Conservation (phyloP, 805 yeast genomes). For the Tetrapisispora iriomotensis region DNA sequence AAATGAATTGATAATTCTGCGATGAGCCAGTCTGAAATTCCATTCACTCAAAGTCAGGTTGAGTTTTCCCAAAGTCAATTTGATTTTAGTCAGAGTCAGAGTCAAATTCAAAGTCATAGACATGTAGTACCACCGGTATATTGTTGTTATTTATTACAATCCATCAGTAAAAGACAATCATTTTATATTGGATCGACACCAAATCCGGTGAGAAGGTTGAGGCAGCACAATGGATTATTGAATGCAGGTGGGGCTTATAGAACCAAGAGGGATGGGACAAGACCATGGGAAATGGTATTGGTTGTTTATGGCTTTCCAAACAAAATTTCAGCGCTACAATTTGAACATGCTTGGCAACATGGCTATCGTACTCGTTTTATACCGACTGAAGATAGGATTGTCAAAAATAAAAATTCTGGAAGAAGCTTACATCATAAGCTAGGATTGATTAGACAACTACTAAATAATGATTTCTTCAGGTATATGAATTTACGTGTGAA, state of each 20-base stretch:
- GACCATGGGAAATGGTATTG: constrained; percentile 69
- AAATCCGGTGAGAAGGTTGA: constrained; percentile 52
- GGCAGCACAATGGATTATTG: constrained; percentile 73
- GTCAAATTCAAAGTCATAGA: neutral
- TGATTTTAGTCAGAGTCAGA: neutral
- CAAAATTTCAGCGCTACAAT: constrained; percentile 59
- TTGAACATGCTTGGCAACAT: constrained; percentile 84
- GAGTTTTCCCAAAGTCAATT: too few relatives aligned
- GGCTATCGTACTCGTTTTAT: constrained; percentile 56
- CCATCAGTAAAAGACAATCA: constrained; percentile 45
- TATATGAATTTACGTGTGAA: constrained; percentile 38
- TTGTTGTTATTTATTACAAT: constrained; percentile 62
- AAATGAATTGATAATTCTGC: neutral
- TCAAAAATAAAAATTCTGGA: constrained; percentile 31
- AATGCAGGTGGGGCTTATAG: constrained; percentile 56
- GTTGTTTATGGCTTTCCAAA: constrained; percentile 66
- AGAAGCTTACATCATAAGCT: constrained; percentile 37
- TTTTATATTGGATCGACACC: constrained; percentile 81
- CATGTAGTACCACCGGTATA: constrained; percentile 35
- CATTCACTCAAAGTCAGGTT: too few relatives aligned
- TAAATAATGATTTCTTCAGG: constrained; percentile 36
- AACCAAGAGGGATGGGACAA: constrained; percentile 44
- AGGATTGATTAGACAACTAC: constrained; percentile 38
- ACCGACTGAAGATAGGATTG: constrained; percentile 29
- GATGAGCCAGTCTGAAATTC: neutral